Evolutionary conservation across 306 rosid genomes (phyloP).

Genomic region (Pyrus bretschneideri): DNA sequence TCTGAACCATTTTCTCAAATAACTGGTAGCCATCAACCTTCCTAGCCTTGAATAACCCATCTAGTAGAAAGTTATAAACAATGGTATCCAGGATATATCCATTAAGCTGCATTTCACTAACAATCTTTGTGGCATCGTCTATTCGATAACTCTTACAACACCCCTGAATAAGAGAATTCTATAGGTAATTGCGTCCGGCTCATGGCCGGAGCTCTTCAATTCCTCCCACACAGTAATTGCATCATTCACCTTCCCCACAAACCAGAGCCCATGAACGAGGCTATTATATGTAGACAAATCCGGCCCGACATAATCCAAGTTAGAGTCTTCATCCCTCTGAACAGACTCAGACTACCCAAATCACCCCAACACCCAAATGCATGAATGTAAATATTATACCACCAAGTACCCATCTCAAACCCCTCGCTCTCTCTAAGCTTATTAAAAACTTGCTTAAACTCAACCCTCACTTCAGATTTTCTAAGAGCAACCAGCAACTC

Average conservation of each 20-base stretch:
- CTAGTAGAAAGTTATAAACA: constrained; percentile 65
- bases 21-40: constrained; percentile 72
- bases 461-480: constrained; percentile 52
- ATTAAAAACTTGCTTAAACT: constrained; percentile 50
- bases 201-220: constrained; percentile 61
- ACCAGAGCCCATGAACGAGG: constrained; percentile 58
- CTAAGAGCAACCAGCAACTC: constrained; percentile 59
- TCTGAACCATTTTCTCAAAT: constrained; percentile 79
- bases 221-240: constrained; percentile 67
- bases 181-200: constrained; percentile 63
- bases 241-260: constrained; percentile 64
- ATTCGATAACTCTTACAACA: constrained; percentile 53
- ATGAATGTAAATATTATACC: constrained; percentile 65
- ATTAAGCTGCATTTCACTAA: constrained; percentile 56
- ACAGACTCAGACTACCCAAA: constrained; percentile 45
- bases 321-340: constrained; percentile 56
- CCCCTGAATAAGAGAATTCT: constrained; percentile 64
- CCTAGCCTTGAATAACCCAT: constrained; percentile 68
- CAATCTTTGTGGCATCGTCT: constrained; percentile 50
- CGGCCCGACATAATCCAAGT: constrained; percentile 26
- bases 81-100: constrained; percentile 45
- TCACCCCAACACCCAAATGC: constrained; percentile 92
- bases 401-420: constrained; percentile 47
- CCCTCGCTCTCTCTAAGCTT: constrained; percentile 34
- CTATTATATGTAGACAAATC: constrained; percentile 79